Evolutionary conservation across 2,329 filamentous ascomycete genomes (phyloP).

Genomic region (Diaporthe amygdali): DNA sequence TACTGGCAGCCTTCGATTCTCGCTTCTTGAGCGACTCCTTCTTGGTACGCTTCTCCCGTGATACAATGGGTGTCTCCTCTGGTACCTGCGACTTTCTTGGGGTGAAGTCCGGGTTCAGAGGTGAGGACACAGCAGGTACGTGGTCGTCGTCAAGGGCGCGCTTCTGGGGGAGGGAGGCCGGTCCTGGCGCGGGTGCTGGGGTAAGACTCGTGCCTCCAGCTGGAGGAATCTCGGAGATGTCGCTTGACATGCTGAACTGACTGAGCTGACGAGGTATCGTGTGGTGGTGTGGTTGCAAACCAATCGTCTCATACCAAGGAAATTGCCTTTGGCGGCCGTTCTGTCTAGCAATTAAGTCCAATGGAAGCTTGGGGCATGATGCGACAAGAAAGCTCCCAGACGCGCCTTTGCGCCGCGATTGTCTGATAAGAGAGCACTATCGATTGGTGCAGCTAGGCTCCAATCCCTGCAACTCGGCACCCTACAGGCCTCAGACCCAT

Average conservation of each 20-base stretch:
- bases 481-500: not conserved
- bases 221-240: conserved; percentile 17
- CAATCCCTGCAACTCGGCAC: conserved; percentile 7
- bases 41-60: conserved; percentile 61
- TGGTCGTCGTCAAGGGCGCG: conserved; percentile 73
- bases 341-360: not conserved
- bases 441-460: conserved; percentile 1
- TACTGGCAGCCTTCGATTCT: conserved; percentile 59
- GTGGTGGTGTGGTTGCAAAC: not conserved
- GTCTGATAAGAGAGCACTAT: conserved; percentile 8
- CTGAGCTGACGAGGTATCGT: not conserved
- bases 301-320: not conserved
- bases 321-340: not conserved
- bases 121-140: conserved; percentile 73
- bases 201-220: not conserved
- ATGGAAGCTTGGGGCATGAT: not conserved
- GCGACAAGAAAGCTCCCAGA: conserved; percentile 11
- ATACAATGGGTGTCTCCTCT: conserved; percentile 43
- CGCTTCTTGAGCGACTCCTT: conserved; percentile 74
- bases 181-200: conserved; percentile 1
- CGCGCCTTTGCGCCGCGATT: conserved; percentile 8
- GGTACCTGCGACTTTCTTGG: conserved; percentile 34
- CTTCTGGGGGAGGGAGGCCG: conserved; percentile 66
- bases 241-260: conserved; percentile 15
- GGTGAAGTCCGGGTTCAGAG: conserved; percentile 71